Base-by-base conservation (phyloP, 2,329 filamentous ascomycete genomes). In the Amauroascus niger region DNA sequence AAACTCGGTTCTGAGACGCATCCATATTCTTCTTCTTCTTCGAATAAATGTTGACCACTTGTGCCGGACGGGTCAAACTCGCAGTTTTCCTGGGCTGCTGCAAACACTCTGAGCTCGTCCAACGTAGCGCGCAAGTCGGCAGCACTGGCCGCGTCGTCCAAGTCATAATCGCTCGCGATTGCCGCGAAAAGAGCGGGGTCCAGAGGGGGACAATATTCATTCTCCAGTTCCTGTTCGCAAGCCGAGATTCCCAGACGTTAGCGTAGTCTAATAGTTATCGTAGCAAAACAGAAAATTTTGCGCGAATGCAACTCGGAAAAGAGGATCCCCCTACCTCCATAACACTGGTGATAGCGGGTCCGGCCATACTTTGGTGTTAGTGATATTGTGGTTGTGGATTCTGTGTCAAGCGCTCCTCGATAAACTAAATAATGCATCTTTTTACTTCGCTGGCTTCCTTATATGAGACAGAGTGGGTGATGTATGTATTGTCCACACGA, bases 61-160 rank as follows among this genome's bases (percentile, higher is more conserved):
- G 84, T 80, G 2, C 86, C 88, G 30, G 86, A 88, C 0, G 87
- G 80, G 60, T 93, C 88, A 64, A 95, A 95, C 0, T 82, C 83
- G 3, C 68, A 56, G 49, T 68, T 59, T 8, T 80, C 82, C 14
- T 82, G 79, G 63, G 93, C 87, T 65, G 93, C 85, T 0, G 86
- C 88, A 55, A 78, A 73, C 28, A 79, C 72, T 49, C 84, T 85
- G 13, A 96, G 70, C 1, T 71, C 67, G n/a, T 85, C 75, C 1
- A 96, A 74, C 0, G 78, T 76, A n/a, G 71, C 65, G 28, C 78
- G 77, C 2, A 83, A 81, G 8, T 74, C 70, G 2, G 76, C 64
- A 30, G 82, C 72, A 40, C 82, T 73, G 0, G 70, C 66, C 0
- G 76, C 61, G 20, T 80, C 41, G 2, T 69, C 65, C 16, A 90